Base-by-base conservation (phyloP, 345 rosid species). In the Sapria himalayana region DNA sequence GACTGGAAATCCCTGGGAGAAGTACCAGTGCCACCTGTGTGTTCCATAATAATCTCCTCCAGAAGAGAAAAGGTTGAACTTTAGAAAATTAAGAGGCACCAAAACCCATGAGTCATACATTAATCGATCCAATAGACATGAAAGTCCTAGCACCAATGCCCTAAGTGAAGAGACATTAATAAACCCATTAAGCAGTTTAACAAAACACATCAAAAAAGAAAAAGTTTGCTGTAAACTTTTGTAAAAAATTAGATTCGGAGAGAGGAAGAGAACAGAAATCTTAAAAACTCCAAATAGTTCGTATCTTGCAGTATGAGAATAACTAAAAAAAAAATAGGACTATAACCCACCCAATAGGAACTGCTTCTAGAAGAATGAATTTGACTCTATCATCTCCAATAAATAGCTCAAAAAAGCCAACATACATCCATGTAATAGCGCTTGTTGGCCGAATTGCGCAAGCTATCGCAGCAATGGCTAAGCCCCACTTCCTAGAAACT, bases 1-100 rank as follows among this genome's bases (percentile, higher is more conserved):
- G 56, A 67, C 86, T 11, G 71, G 38, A 62, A 82, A 82, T 39
- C 98, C 98, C 55, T 82, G 91, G 57, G 74, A 65, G 69, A 79
- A 76, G 75, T 89, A 89, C 95, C 95, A 89, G 59, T 82, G 98
- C 98, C 98, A 79, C 46, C 68, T 59, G 61, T 89, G 95, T 59
- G 93, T 89, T 64, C 98, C 98, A 39, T 82, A 82, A 55, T 74
- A 72, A 64, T 89, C 95, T 43, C 93, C 86, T 2, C 98, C 95
- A 5, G 95, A 64, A 47, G 95, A 79, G 64, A 89, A 74, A 71
- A 89, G 79, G 64, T 89, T 82, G 78, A 82, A 89, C 67, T 63
- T 64, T 13, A 89, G 72, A 61, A 89, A 89, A 62, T 82, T 82
- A 48, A 79, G 64, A 35, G 94, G 94, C 32, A 74, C 93, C 44